phyloP scores from a whole-genome alignment of 345 rosid genomes.

The Arabidopsis suecica region DNA sequence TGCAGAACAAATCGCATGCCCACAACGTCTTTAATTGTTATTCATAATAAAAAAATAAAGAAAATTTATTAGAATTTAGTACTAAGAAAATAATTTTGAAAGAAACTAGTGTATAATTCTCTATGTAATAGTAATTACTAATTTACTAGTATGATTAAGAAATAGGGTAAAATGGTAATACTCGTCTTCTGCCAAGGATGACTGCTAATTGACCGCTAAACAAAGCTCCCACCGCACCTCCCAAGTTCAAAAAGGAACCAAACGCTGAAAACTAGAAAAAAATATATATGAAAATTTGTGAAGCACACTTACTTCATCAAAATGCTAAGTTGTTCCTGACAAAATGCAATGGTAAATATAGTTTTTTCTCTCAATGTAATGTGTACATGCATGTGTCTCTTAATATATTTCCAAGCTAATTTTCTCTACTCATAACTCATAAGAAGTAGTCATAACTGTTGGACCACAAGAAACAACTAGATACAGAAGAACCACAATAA shows the following conservation, averaged over 20 bases:
- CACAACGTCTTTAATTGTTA: constrained; percentile 47
- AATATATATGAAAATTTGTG: no score
- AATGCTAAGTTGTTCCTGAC: no score
- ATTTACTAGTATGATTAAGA: background rate
- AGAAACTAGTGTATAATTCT: background rate
- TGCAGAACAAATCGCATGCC: constrained; percentile 43
- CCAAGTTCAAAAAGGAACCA: constrained; percentile 42
- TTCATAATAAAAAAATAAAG: background rate
- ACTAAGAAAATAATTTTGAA: background rate
- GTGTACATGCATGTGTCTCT: no score
- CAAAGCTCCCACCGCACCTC: constrained; percentile 47
- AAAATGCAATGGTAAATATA: no score
- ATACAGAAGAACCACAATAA: no score
- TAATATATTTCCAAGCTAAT: no score
- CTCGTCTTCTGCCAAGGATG: constrained; percentile 43
- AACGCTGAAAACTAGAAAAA: constrained; percentile 35
- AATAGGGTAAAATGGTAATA: constrained; percentile 16
- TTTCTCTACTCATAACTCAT: no score
- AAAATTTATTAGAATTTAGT: background rate
- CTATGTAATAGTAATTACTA: background rate
- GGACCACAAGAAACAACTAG: no score
- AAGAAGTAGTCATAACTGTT: no score
- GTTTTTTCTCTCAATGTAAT: no score
- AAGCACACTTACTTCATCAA: no score
- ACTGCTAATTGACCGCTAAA: constrained; percentile 43